Evolutionary conservation across 108 stramenopile genomes (phyloP), one percentile per base, ranked within the genome.

Genomic region (Cyclotella sp.): DNA sequence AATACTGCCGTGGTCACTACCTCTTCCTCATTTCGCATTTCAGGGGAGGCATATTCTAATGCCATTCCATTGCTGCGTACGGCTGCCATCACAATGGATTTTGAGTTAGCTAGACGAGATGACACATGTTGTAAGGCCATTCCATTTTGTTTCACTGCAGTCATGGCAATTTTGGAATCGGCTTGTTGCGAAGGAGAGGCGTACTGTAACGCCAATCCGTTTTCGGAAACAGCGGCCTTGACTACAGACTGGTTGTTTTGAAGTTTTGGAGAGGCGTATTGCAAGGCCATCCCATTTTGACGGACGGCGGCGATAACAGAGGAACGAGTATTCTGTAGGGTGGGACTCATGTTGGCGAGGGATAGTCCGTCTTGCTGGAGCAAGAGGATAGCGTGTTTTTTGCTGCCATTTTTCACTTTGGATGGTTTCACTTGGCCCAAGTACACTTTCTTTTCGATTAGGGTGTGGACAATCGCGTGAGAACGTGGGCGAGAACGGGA

Each of bases 231-330:
- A 22, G 82, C 82, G 22, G 16, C 49, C 21, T 61, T 55, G 9
- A 87, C 86, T 0, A 87, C 82, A 3, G 73, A 76, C 26, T 46
- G 57, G 47, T 84, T 79, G 21, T 69, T 75, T 53, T 80, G 70
- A 3, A 84, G 72, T 30, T 76, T 74, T 9, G 63, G 71, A 6
- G 79, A 77, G 26, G 79, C 86, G 64, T 80, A 84, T 60, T 68
- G 46, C 44, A 87, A 66, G 8, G 81, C 53, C 34, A 69, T 55
- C 8, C 29, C 52, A 22, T 77, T 58, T 47, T 70, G 52, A 46
- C 43, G 44, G 0, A 65, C 43, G 45, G 64, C 64, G n/a, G 64
- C 21, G 19, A 46, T 4, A 43, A 65, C 64, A 19, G 46, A 27
- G 9, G 64, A 9, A 5, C 19, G n/a, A 26, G 41, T 21, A 22